Conservation (phyloP, 164 flowering plant species). For the Nymphaea colorata region DNA sequence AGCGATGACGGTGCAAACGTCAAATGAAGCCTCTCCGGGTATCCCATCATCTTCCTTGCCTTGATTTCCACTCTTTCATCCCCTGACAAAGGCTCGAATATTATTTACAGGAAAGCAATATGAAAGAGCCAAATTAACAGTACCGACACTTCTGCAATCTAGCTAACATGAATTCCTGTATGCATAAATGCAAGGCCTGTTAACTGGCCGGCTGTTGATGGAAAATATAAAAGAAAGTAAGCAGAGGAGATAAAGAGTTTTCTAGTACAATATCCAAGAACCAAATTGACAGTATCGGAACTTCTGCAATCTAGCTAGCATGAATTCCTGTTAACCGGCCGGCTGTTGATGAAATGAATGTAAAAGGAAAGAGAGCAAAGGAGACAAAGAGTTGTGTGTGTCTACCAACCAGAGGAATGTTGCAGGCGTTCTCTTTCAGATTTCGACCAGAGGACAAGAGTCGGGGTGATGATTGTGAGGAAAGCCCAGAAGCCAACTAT, state of each 20-base stretch:
- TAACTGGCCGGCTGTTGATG: neutral
- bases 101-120: neutral
- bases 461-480: conserved; percentile 55
- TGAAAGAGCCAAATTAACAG: neutral
- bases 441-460: conserved; percentile 38
- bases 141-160: neutral
- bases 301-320: neutral
- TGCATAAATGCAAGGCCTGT: neutral
- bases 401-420: neutral
- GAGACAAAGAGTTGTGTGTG: neutral
- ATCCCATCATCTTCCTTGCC: neutral
- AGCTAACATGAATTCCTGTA: neutral
- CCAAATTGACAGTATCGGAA: neutral
- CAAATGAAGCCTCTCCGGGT: neutral
- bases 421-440: conserved; percentile 11
- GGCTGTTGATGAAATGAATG: neutral
- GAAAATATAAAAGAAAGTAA: no score
- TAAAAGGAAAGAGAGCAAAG: neutral
- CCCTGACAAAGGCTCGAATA: neutral
- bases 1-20: neutral
- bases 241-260: neutral
- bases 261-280: neutral
- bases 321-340: neutral
- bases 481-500: conserved; percentile 57
- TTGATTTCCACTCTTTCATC: neutral